phyloP scores from a whole-genome alignment of 352 stramenopile genomes.

The Phytophthora quininea region DNA sequence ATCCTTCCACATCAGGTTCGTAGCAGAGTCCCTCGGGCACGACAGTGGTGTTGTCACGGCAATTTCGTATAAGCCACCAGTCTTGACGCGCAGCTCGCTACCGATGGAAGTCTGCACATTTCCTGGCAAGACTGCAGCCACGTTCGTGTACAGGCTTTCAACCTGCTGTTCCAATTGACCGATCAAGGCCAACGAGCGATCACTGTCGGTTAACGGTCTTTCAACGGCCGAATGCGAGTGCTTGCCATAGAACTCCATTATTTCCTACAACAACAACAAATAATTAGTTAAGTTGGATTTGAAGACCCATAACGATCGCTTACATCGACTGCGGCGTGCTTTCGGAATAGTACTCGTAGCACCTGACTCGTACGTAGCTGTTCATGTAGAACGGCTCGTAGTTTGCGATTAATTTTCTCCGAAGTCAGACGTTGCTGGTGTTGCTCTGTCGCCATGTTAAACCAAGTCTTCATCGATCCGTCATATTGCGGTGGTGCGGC shows the following conservation, averaged over 20 bases:
- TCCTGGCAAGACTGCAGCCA: conserved; percentile 15
- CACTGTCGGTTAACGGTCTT: neutral
- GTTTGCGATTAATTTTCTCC: conserved; percentile 26
- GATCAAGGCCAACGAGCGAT: conserved; percentile 12
- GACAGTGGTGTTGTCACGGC: conserved; percentile 3
- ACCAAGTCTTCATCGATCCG: conserved; percentile 10
- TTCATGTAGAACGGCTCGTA: conserved; percentile 17
- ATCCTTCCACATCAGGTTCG: conserved; percentile 27
- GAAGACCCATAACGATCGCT: too few relatives aligned
- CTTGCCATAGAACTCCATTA: neutral
- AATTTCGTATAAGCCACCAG: too few relatives aligned
- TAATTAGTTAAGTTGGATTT: too few relatives aligned
- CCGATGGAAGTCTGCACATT: neutral
- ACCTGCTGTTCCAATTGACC: conserved; percentile 28
- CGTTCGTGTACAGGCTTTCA: conserved; percentile 25
- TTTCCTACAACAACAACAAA: conserved; percentile 7
- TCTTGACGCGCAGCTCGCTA: neutral
- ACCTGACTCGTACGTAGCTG: conserved; percentile 20
- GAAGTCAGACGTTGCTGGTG: conserved; percentile 25
- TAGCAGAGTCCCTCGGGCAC: conserved; percentile 25
- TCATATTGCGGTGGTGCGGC: neutral
- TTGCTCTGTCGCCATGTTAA: conserved; percentile 20
- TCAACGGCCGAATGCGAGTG: too few relatives aligned
- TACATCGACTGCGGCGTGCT: conserved; percentile 19
- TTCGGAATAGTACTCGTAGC: conserved; percentile 18